Evolutionary conservation across 345 rosid species (phyloP), one percentile per base, ranked within the genome.

Genomic region (Murraya koenigii): DNA sequence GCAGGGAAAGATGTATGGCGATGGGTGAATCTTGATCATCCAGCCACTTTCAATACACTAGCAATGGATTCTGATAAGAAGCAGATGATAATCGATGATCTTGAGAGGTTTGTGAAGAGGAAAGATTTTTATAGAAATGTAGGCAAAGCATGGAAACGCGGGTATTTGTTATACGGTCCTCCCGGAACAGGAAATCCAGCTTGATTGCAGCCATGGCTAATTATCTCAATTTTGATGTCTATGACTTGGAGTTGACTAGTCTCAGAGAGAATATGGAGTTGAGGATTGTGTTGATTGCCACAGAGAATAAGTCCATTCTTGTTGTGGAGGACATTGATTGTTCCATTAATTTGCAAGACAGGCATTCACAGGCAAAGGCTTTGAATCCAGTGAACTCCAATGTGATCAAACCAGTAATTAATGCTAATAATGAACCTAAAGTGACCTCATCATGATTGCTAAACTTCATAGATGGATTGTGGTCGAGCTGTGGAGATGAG

Each of bases 401-500:
- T 41, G 47, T 8, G 3, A 15, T 13, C 55, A 14, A 49, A 49
- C 20, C 17, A 3, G 4, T 15, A 49, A 49, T 10, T 49, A 15
- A 15, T 15, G 6, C 2, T 17, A 7, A 23, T 20, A 61, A 61
- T 62, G 58, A 8, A 59, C 35, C 32, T 47, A 36, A 66, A 69
- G 66, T 75, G 64, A 78, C 84, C 7, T 74, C 75, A 19, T 82
- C 84, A 54, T 81, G 84, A 33, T 26, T 84, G 56, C 77, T 84
- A 23, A 79, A 84, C 65, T 84, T 79, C 74, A 26, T 79, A 3
- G 84, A 81, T 52, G 87, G 84, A 63, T 69, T 81, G 32, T 79
- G 87, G 87, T 81, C 87, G 7, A 84, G 82, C 71, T 69, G 84
- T 30, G 84, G 80, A 39, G 84, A 84, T 56, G 87, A 74, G 49